Evolutionary conservation across 495 filamentous ascomycete genomes (phyloP).

Genomic region (Neurospora sublineolata): DNA sequence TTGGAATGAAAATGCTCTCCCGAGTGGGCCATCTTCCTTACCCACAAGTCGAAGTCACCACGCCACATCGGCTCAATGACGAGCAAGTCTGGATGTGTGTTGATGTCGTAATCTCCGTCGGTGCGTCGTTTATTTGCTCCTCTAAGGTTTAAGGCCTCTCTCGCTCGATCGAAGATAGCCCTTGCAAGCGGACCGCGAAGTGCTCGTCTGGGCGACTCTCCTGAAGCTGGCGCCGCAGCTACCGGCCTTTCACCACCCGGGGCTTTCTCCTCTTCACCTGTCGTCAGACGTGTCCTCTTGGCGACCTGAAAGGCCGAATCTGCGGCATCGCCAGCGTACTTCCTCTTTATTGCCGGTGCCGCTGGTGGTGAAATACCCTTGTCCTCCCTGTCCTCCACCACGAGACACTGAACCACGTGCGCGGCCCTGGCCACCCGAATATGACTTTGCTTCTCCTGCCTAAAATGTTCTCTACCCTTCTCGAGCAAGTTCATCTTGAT

Average conservation of each 20-base stretch:
- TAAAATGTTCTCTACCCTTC: background rate
- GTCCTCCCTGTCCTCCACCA: background rate
- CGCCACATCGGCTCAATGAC: background rate
- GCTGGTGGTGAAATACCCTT: background rate
- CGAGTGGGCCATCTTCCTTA: background rate
- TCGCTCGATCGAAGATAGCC: background rate
- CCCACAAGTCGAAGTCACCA: background rate
- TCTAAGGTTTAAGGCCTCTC: background rate
- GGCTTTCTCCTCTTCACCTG: background rate
- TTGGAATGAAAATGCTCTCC: background rate
- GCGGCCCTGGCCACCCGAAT: background rate
- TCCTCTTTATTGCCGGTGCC: background rate
- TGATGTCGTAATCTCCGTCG: background rate
- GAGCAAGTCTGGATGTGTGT: background rate
- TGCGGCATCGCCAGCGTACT: background rate
- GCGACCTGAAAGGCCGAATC: background rate
- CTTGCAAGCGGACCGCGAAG: background rate
- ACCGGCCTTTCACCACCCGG: background rate
- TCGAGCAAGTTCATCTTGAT: background rate
- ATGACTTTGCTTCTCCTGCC: background rate
- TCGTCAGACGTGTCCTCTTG: background rate
- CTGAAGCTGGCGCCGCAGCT: background rate
- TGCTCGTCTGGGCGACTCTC: background rate
- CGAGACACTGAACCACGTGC: background rate
- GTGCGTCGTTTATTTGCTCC: background rate